phyloP scores from a whole-genome alignment of 805 yeast species.

The Suhomyces kilbournensis region DNA sequence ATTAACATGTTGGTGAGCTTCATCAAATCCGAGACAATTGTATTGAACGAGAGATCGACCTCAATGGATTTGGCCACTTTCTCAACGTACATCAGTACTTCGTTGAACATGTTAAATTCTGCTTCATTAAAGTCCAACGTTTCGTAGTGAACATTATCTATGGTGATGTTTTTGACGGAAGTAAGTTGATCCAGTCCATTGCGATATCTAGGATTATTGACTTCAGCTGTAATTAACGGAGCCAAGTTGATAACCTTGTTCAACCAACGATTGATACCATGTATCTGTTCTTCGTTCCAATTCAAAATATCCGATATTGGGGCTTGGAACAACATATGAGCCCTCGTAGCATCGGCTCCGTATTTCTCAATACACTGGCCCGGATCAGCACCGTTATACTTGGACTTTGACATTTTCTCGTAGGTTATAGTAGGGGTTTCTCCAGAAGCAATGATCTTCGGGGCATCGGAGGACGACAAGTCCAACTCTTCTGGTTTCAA shows the following conservation, averaged over 20 bases:
- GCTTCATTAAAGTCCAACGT: slow-evolving; percentile 29
- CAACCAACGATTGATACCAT: slow-evolving; percentile 88
- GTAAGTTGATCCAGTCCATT: not conserved
- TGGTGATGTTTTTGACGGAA: slow-evolving; percentile 14
- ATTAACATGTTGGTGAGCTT: slow-evolving; percentile 59
- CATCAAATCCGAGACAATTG: slow-evolving; percentile 87
- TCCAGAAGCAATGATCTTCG: slow-evolving; percentile 50
- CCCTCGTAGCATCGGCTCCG: slow-evolving; percentile 94
- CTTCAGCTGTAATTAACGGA: slow-evolving; percentile 12
- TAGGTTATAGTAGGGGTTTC: slow-evolving; percentile 52
- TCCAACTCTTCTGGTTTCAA: slow-evolving; percentile 77
- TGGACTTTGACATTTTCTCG: slow-evolving; percentile 97
- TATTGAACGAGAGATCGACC: slow-evolving; percentile 64
- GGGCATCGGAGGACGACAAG: slow-evolving; percentile 33
- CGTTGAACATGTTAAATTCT: slow-evolving; percentile 61
- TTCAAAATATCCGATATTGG: slow-evolving; percentile 77
- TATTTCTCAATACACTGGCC: slow-evolving; percentile 64
- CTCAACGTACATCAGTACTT: slow-evolving; percentile 44
- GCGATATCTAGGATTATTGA: not conserved
- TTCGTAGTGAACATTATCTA: slow-evolving; percentile 16
- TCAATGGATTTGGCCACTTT: slow-evolving; percentile 60
- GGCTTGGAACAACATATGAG: slow-evolving; percentile 89
- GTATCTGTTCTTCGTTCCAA: slow-evolving; percentile 89
- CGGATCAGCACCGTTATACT: slow-evolving; percentile 93
- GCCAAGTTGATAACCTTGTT: slow-evolving; percentile 47